A percentile compares a stretch with the other conserved stretches of the same genome.
Evolutionary conservation across 345 rosid genomes (phyloP).

Genomic region (Euphorbia peplus): DNA sequence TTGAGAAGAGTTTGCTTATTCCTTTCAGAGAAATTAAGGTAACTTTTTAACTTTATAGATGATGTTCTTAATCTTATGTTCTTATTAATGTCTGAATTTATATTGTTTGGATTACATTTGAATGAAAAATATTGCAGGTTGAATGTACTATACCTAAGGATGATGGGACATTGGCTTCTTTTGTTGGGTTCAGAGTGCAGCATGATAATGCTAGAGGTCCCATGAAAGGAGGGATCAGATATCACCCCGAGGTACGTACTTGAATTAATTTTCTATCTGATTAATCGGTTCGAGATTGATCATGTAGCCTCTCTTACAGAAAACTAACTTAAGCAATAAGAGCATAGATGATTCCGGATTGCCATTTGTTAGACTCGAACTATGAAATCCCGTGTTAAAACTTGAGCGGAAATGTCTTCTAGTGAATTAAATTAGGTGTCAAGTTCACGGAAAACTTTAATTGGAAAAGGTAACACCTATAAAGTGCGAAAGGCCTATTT

Average conservation of each 20-base stretch:
- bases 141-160: constrained; percentile 94
- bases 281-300: neutral
- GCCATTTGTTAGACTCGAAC: too few relatives aligned
- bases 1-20: constrained; percentile 87
- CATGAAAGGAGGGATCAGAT: constrained; percentile 99
- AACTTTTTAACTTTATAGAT: neutral
- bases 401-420: too few relatives aligned
- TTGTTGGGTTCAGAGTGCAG: constrained; percentile 90
- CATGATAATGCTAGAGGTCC: constrained; percentile 99
- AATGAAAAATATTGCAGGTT: constrained; percentile 47
- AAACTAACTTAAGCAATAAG: too few relatives aligned
- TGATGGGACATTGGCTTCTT: constrained; percentile 82
- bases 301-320: neutral
- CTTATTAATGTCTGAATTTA: too few relatives aligned
- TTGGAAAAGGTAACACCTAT: too few relatives aligned
- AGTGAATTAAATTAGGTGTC: too few relatives aligned
- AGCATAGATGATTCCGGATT: too few relatives aligned
- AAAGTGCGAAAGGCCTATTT: too few relatives aligned
- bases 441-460: too few relatives aligned
- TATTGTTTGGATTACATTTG: neutral
- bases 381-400: too few relatives aligned
- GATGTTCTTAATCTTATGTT: neutral
- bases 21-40: constrained; percentile 99
- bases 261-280: neutral
- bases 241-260: constrained; percentile 95